Evolutionary conservation across 176 grass and related monocot species (phyloP), one percentile per base, ranked within the genome.

Genomic region (Musa schizocarpa): DNA sequence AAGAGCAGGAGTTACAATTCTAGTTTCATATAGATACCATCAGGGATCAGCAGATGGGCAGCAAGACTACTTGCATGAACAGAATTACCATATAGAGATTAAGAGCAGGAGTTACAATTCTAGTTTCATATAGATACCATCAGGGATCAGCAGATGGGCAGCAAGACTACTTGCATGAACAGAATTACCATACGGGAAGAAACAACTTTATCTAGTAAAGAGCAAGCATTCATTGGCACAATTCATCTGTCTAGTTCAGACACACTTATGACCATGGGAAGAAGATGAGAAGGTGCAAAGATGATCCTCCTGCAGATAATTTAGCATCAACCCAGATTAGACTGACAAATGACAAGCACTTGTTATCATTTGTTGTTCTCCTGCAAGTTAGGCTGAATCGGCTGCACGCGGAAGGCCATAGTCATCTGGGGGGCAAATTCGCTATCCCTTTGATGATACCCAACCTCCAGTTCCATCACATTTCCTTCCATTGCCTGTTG

Each of bases 341-440:
- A 70, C 43, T 20, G 20, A 52, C 1, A 25, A 50, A 13, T 65
- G 68, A 13, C 19, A n/a, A 70, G 43, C n/a, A 52, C 34, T 68
- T 43, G 13, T 52, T 17, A 57, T 74, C 81, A 93, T 25, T 83
- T 93, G 74, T 92, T 89, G 74, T 92, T 89, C 19, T 89, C 91
- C 73, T 95, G 91, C 76, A 99, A 82, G 53, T 99, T 95, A 69
- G 88, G 96, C 63, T 99, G 96, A 53, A 82, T 92, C 51, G 88
- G 88, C 77, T 99, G 96, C 43, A 99, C 86, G 0, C 88, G 90
- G 73, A 99, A 99, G 22, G 81, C 92, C 82, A 95, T 87, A 20
- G 88, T 88, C 78, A 99, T 99, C 78, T 99, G 96, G 12, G 88
- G 80, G 1, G 78, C 84, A 68, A 98, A 87, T 52, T 98, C 86